Base-by-base conservation (phyloP, 352 stramenopile species). In the Phytophthora chlamydospora region DNA sequence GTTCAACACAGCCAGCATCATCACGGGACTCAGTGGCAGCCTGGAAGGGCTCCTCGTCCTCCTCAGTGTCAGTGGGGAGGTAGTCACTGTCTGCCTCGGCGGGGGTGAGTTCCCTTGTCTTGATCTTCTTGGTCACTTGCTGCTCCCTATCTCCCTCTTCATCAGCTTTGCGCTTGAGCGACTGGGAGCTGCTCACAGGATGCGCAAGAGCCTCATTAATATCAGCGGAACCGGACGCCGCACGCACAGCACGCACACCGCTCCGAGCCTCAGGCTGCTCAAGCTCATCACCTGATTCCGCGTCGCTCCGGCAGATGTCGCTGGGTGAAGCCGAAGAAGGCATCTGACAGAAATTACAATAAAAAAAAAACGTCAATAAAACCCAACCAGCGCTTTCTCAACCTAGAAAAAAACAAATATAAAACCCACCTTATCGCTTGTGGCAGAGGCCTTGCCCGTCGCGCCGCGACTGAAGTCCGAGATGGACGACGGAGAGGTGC, bases 161-260 rank as follows among this genome's bases (percentile, higher is more conserved):
- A 50, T 71, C 76, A 48, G 74, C 63, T 71, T 83, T 80, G 73
- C 83, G 68, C 64, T 92, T 90, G 48, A 82, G 80, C 46, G 73
- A 80, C 46, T 77, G 67, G 36, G 66, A 77, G 70, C 80, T 89
- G 73, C 67, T 80, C 71, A 76, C 68, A 80, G 71, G 66, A 80
- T 73, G 69, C 71, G 82, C 42, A 88, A 89, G 44, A 87, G 68
- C 73, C 49, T 70, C 68, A 88, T 91, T 91, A 91, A 91, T 88
- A 89, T 71, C 73, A 79, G 72, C 62, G 65, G 69, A 74, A 73
- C 33, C 63, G 40, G 57, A 69, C 47, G 66, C 68, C 45, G 47
- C 19, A 27, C 50, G 44, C 19, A 68, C 54, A 66, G 58, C 66
- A 74, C 49, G 57, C 62, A 72, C 72, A 76, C 63, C 72, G 69